phyloP scores from a whole-genome alignment of 768 basidiomycete genomes.

The Solioccasus polychromus region DNA sequence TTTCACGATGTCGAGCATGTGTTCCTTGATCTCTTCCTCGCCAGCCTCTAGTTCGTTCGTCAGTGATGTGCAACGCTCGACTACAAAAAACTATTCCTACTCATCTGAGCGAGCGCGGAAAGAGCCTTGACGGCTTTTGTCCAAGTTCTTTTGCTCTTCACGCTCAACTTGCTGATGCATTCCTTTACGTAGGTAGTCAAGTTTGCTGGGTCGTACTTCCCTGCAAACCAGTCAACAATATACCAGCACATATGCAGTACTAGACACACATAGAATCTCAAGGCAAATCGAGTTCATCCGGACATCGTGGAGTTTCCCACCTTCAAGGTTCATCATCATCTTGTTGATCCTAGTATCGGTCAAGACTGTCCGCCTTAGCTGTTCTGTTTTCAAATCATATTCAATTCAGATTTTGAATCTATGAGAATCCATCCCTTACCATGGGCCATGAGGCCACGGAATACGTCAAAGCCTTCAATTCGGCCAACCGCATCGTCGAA shows the following conservation, averaged over 20 bases:
- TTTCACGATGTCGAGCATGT: neutral
- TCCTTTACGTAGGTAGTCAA: neutral
- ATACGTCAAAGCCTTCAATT: slow-evolving; percentile 6
- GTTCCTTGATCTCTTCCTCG: neutral
- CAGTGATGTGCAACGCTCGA: neutral
- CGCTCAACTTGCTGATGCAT: neutral
- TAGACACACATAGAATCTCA: neutral
- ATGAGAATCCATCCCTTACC: neutral
- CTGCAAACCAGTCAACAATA: neutral
- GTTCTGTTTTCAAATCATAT: neutral
- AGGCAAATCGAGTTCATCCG: slow-evolving; percentile 5
- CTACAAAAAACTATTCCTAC: neutral
- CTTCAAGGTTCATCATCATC: slow-evolving; percentile 2
- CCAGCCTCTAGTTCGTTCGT: neutral
- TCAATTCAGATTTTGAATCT: neutral
- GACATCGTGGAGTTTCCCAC: neutral
- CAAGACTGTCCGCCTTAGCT: too few species aligned
- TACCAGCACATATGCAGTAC: neutral
- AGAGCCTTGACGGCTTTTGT: slow-evolving; percentile 1
- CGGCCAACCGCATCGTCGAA: slow-evolving; percentile 12
- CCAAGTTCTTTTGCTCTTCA: neutral
- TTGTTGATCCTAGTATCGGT: too few species aligned
- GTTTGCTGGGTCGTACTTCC: too few species aligned
- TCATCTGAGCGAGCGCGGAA: slow-evolving; percentile 6
- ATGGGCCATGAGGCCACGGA: neutral